Conservation (phyloP, 2,329 filamentous ascomycete genomes). For the Pseudogymnoascus sp. region DNA sequence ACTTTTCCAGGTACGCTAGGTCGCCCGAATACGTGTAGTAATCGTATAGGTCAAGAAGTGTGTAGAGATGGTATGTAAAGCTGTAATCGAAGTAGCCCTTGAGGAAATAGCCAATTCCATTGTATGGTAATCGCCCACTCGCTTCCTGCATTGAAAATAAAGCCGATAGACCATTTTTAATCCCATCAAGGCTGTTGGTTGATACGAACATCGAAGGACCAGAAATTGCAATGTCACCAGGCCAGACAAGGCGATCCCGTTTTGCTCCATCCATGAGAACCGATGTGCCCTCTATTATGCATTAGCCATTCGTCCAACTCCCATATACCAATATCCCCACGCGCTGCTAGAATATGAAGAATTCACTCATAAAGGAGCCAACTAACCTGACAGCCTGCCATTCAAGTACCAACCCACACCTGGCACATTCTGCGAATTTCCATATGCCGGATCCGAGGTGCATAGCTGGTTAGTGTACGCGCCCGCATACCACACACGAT, state of each 20-base stretch:
- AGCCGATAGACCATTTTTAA: constrained; percentile 44
- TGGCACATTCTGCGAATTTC: constrained; percentile 17
- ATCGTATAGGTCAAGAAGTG: constrained; percentile 52
- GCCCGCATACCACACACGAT: constrained; percentile 35
- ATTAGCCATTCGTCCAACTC: neutral
- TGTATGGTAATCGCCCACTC: constrained; percentile 44
- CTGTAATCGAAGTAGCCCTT: constrained; percentile 30
- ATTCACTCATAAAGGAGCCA: neutral
- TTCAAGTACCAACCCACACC: neutral
- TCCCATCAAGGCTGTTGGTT: constrained; percentile 46
- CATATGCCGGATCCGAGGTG: constrained; percentile 26
- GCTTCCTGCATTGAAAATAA: constrained; percentile 37
- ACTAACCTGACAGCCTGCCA: constrained; percentile 2
- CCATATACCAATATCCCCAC: neutral
- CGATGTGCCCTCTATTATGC: constrained; percentile 20
- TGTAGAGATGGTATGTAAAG: constrained; percentile 54
- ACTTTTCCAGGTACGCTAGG: constrained; percentile 38
- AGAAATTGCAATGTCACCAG: constrained; percentile 53
- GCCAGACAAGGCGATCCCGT: constrained; percentile 50
- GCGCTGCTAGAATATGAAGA: neutral
- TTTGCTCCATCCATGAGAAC: constrained; percentile 45
- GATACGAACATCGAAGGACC: constrained; percentile 48
- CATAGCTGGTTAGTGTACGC: constrained; percentile 29
- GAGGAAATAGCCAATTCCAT: constrained; percentile 36
- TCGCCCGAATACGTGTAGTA: constrained; percentile 53